Evolutionary conservation across 176 grass and related monocot genomes (phyloP).

Genomic region (Raddia distichophylla): DNA sequence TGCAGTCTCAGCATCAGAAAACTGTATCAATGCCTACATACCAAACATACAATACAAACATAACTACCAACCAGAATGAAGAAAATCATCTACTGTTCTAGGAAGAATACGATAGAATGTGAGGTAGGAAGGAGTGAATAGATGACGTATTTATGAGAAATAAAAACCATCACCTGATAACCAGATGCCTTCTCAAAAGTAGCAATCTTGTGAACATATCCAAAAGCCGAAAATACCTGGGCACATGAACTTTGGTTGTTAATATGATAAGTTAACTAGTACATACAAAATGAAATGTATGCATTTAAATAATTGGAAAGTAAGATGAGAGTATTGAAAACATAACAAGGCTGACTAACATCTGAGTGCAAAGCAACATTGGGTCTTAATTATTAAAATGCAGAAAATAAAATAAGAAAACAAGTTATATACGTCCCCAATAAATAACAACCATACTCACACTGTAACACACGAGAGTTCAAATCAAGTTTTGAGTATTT

Average conservation of each 20-base stretch:
- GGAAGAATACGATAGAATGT: background rate
- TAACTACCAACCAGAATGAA: slow-evolving; percentile 15
- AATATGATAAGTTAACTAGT: slow-evolving; percentile 36
- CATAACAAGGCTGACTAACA: slow-evolving; percentile 9
- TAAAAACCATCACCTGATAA: slow-evolving; percentile 70
- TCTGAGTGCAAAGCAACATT: background rate
- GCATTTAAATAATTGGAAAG: slow-evolving; percentile 32
- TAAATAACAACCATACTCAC: slow-evolving; percentile 5
- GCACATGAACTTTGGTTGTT: slow-evolving; percentile 26
- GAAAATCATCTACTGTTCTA: slow-evolving; percentile 23
- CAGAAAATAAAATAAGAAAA: slow-evolving; percentile 16
- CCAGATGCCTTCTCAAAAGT: slow-evolving; percentile 97
- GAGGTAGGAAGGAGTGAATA: background rate
- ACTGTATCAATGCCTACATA: slow-evolving; percentile 88
- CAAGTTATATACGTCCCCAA: slow-evolving; percentile 10
- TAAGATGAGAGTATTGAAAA: slow-evolving; percentile 17
- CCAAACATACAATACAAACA: slow-evolving; percentile 36
- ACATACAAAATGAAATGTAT: slow-evolving; percentile 29
- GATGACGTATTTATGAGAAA: background rate
- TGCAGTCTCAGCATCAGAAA: slow-evolving; percentile 82
- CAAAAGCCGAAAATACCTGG: slow-evolving; percentile 98
- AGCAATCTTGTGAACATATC: slow-evolving; percentile 98
- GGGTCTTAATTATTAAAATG: slow-evolving; percentile 32
- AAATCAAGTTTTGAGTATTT: slow-evolving; percentile 16
- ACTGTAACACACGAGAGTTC: background rate